Evolutionary conservation across 2,329 filamentous ascomycete genomes (phyloP), one percentile per base, ranked within the genome.

Genomic region (Emericellopsis cladophorae): DNA sequence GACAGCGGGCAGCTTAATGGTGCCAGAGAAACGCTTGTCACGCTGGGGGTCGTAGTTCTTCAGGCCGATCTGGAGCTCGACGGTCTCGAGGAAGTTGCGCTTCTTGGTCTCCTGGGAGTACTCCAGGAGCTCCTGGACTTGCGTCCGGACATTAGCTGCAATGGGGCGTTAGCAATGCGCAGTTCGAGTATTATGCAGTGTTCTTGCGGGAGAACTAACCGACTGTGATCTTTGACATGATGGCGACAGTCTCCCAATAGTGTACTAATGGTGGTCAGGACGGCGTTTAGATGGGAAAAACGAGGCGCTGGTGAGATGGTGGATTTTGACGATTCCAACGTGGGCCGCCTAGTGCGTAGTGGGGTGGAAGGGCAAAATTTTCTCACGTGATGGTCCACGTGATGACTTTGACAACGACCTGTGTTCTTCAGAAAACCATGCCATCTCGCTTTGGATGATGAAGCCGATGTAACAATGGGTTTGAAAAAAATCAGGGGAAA

Each of bases 11-110:
- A 96, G 84, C 74, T 84, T 88, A 77, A 98, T 85, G 68, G 92
- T 96, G 70, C 92, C 92, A 44, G 86, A 94, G 90, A 98, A 98
- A 95, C 90, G 90, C 90, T 98, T 98, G 77, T 98, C 92, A 87
- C 92, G 90, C 83, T 96, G 76, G 64, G 92, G 90, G 67, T 98
- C 85, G 76, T 95, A 95, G 83, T 94, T 94, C 84, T 94, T 93
- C 66, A 94, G 81, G 67, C 86, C 86, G 76, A 93, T 92, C 69
- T 87, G 79, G 56, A 84, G 82, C 69, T 88, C 83, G 66, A 95
- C 86, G 64, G 85, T 90, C 76, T 92, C 87, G 66, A 93, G 77
- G 76, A 95, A 95, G 80, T 95, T 95, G 59, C 88, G 77, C 84
- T 95, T 95, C 84, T 95, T 95, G 68, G 84, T 86, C 69, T 94